A percentile compares a stretch with the other conserved stretches of the same genome.
phyloP scores from a whole-genome alignment of 805 yeast genomes.

The Candida xiaguanensis region DNA sequence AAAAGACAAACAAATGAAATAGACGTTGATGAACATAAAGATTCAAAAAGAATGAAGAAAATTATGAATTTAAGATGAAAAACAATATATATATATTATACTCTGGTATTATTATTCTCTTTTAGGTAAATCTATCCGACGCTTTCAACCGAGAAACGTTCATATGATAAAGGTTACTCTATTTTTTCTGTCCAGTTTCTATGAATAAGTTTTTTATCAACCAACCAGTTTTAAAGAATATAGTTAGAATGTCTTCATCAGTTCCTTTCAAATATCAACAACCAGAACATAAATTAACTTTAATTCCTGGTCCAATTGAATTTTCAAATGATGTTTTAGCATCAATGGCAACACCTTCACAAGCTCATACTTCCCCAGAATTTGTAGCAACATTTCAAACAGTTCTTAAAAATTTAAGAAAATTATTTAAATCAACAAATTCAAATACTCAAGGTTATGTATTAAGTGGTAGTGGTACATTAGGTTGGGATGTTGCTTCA shows the following conservation, averaged over 20 bases:
- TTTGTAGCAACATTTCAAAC: conserved; percentile 71
- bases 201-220: conserved; percentile 3
- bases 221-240: background rate
- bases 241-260: conserved; percentile 6
- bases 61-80: conserved; percentile 22
- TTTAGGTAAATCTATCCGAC: background rate
- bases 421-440: conserved; percentile 67
- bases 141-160: too few relatives aligned
- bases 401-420: conserved; percentile 64
- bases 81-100: background rate
- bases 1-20: conserved; percentile 17
- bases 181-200: background rate
- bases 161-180: background rate
- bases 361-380: conserved; percentile 87
- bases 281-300: conserved; percentile 43
- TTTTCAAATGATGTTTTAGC: conserved; percentile 73
- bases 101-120: background rate
- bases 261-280: conserved; percentile 20
- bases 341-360: conserved; percentile 80
- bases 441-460: conserved; percentile 71
- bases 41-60: conserved; percentile 21
- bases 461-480: conserved; percentile 86
- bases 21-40: conserved; percentile 13
- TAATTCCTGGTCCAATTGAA: conserved; percentile 87
- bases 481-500: conserved; percentile 91